These are phyloP conservation scores for Fusarium pseudonygamai DNA, from an alignment of 2,329 filamentous ascomycete genomes.

Conservation along the genomic window DNA sequence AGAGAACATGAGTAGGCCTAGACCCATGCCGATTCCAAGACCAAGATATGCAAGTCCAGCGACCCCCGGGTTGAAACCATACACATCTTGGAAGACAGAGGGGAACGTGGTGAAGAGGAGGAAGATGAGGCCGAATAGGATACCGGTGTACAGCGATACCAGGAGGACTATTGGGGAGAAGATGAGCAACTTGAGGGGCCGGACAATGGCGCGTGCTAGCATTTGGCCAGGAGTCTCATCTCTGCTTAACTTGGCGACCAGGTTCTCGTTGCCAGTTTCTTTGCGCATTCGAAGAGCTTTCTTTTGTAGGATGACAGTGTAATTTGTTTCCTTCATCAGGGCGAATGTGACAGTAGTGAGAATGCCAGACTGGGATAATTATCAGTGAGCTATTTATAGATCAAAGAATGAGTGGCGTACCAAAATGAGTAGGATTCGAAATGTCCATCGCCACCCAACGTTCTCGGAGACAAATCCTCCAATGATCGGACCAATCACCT, in stretches of 20 bases:
- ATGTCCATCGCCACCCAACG: slow-evolving; percentile 61
- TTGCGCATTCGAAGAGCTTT: slow-evolving; percentile 14
- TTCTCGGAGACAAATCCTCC: slow-evolving; percentile 58
- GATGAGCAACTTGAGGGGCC: slow-evolving; percentile 59
- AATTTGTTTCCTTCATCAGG: slow-evolving; percentile 45
- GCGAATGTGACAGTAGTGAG: background rate
- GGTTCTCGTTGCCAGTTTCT: slow-evolving; percentile 24
- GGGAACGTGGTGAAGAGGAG: slow-evolving; percentile 51
- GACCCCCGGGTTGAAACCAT: slow-evolving; percentile 43
- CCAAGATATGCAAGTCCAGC: slow-evolving; percentile 60
- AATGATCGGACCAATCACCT: slow-evolving; percentile 44
- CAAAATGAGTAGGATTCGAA: slow-evolving; percentile 59
- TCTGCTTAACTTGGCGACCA: slow-evolving; percentile 13
- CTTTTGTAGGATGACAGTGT: slow-evolving; percentile 1
- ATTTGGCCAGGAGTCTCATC: slow-evolving; percentile 25
- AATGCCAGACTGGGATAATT: background rate
- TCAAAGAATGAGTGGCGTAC: background rate
- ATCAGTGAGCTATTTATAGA: background rate
- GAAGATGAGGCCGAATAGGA: slow-evolving; percentile 51
- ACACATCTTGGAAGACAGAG: slow-evolving; percentile 48
- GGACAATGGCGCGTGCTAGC: slow-evolving; percentile 47
- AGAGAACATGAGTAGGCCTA: slow-evolving; percentile 36
- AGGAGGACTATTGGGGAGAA: slow-evolving; percentile 64
- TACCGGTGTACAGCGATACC: slow-evolving; percentile 48
- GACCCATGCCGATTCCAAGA: slow-evolving; percentile 51